Evolutionary conservation across 1,284 basidiomycete species (phyloP).

Genomic region (Cerrena zonata): DNA sequence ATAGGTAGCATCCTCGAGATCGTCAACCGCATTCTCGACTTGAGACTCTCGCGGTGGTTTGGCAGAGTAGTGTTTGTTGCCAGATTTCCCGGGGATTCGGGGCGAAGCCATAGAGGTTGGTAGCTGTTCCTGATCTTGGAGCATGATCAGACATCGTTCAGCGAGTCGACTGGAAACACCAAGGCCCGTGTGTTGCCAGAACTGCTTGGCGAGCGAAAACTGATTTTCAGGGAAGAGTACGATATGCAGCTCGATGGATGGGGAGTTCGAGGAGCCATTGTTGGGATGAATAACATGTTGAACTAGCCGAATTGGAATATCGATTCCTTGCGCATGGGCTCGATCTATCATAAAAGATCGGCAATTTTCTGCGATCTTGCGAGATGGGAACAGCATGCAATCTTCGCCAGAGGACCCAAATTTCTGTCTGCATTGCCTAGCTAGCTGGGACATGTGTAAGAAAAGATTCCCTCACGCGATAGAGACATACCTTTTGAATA

Average conservation of each 20-base stretch:
- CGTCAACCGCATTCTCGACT: slow-evolving; percentile 24
- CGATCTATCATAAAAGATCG: slow-evolving; percentile 61
- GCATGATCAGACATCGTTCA: slow-evolving; percentile 67
- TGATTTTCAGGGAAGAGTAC: neutral
- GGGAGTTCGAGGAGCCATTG: slow-evolving; percentile 30
- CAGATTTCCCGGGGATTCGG: slow-evolving; percentile 36
- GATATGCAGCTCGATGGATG: slow-evolving; percentile 36
- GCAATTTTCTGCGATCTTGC: slow-evolving; percentile 1
- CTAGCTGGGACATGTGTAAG: neutral
- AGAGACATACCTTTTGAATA: slow-evolving; percentile 67
- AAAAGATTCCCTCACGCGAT: neutral
- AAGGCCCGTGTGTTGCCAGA: slow-evolving; percentile 46
- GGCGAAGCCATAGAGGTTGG: slow-evolving; percentile 22
- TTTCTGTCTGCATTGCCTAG: slow-evolving; percentile 50
- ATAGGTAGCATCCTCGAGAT: slow-evolving; percentile 43
- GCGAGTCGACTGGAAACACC: slow-evolving; percentile 81
- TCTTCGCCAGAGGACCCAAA: neutral
- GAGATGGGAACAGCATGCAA: slow-evolving; percentile 33
- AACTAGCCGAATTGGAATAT: slow-evolving; percentile 59
- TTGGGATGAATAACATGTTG: slow-evolving; percentile 71
- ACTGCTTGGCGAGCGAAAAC: slow-evolving; percentile 34
- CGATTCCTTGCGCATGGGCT: slow-evolving; percentile 36
- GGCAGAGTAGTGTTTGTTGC: slow-evolving; percentile 62
- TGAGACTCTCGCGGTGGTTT: slow-evolving; percentile 28
- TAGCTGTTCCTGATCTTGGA: slow-evolving; percentile 36